A percentile compares a stretch with the other conserved stretches of the same genome.
phyloP scores from a whole-genome alignment of 768 basidiomycete species.

The Boletellus ananiceps region DNA sequence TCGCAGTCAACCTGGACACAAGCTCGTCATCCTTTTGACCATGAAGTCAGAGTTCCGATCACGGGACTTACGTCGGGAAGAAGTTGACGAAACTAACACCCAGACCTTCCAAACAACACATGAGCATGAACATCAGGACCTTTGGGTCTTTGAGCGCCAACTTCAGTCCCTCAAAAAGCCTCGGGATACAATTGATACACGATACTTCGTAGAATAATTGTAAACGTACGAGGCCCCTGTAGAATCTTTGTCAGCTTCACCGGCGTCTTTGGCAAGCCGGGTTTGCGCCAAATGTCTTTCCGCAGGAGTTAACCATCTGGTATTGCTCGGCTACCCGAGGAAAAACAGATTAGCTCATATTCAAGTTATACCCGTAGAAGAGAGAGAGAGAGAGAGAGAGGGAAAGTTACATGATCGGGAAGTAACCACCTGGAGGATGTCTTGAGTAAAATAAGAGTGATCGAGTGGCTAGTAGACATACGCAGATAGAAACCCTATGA shows the following conservation, averaged over 20 bases:
- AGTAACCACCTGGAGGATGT: slow-evolving; percentile 44
- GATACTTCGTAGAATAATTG: neutral
- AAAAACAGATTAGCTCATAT: neutral
- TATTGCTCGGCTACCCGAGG: slow-evolving; percentile 50
- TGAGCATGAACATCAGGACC: slow-evolving; percentile 49
- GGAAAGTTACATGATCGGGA: slow-evolving; percentile 52
- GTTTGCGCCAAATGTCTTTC: slow-evolving; percentile 57
- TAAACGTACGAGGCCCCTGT: slow-evolving; percentile 49
- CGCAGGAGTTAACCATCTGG: slow-evolving; percentile 48
- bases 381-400: neutral
- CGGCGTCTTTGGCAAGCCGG: slow-evolving; percentile 63
- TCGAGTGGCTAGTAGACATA: slow-evolving; percentile 16
- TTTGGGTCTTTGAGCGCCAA: slow-evolving; percentile 55
- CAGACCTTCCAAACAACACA: slow-evolving; percentile 48
- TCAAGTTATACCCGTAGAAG: neutral
- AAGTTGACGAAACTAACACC: slow-evolving; percentile 62
- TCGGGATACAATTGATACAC: neutral
- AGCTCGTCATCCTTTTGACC: neutral
- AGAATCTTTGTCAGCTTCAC: slow-evolving; percentile 61
- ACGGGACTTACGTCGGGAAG: slow-evolving; percentile 42
- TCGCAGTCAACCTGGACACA: slow-evolving; percentile 45
- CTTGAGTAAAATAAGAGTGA: neutral
- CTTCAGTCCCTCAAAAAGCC: slow-evolving; percentile 31
- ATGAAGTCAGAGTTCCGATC: neutral
- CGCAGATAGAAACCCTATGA: slow-evolving; percentile 53